A percentile compares a stretch with the other conserved stretches of the same genome.
Conservation (phyloP, 345 rosid genomes). For the Eucalyptus fibrosa region DNA sequence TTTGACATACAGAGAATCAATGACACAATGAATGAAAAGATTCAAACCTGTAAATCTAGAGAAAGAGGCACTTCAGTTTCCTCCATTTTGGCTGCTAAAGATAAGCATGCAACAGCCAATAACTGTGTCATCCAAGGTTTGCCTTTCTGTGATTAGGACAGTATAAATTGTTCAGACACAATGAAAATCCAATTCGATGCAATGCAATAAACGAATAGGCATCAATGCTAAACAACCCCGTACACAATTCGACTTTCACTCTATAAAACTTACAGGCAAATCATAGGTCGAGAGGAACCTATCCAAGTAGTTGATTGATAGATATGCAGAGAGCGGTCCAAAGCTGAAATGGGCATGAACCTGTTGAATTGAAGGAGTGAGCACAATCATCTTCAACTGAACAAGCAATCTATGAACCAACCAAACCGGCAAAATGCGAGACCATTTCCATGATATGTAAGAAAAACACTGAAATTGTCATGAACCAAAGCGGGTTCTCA, state of each 20-base stretch:
- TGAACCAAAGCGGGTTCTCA: not conserved
- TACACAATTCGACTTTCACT: not conserved
- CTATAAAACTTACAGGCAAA: conserved; percentile 38
- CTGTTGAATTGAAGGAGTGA: conserved; percentile 20
- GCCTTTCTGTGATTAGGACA: conserved; percentile 34
- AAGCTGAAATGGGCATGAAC: conserved; percentile 50
- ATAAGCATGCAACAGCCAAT: conserved; percentile 64
- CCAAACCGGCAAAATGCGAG: not conserved
- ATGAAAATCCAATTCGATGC: not conserved
- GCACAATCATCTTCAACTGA: not conserved
- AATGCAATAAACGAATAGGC: not conserved
- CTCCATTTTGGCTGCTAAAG: conserved; percentile 71
- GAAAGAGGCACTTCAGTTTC: conserved; percentile 52
- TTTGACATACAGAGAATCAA: not conserved
- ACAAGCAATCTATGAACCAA: not conserved
- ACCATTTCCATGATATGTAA: not conserved
- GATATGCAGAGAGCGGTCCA: conserved; percentile 51
- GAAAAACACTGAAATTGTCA: not conserved
- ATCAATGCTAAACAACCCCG: not conserved
- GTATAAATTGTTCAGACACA: not conserved
- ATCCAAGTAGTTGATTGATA: conserved; percentile 60
- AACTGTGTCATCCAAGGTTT: conserved; percentile 59
- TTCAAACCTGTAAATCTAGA: conserved; percentile 54
- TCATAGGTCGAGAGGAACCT: conserved; percentile 62
- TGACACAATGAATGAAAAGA: not conserved